Evolutionary conservation across 2,329 filamentous ascomycete genomes (phyloP).

Genomic region (Scedosporium aurantiacum): DNA sequence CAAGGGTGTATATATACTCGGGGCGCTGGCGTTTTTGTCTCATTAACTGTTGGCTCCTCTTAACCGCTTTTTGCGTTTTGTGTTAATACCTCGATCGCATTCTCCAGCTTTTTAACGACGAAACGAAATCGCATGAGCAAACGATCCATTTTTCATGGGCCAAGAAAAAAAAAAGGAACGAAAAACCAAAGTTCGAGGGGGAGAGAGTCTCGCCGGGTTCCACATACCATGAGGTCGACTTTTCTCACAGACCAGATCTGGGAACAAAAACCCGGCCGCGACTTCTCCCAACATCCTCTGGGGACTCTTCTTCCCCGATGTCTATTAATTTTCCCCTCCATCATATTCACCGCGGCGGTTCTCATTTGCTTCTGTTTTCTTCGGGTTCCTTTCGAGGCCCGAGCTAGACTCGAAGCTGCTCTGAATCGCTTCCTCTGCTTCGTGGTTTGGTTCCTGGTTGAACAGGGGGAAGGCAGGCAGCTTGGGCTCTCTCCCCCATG

Average conservation of each 20-base stretch:
- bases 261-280: no score
- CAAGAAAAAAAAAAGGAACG: not conserved
- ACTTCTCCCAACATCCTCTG: no score
- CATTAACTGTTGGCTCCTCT: not conserved
- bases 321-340: no score
- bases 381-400: no score
- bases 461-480: not conserved
- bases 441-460: not conserved
- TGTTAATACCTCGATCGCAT: constrained; percentile 3
- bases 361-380: no score
- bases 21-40: not conserved
- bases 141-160: constrained; percentile 32
- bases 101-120: constrained; percentile 2
- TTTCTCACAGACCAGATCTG: no score
- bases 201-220: no score
- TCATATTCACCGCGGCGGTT: no score
- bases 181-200: no score
- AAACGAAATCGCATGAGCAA: constrained; percentile 8
- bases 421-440: not conserved
- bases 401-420: no score
- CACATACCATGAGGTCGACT: no score
- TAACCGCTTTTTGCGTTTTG: not conserved
- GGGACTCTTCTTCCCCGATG: no score
- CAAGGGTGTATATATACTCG: not conserved
- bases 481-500: not conserved